Conservation (phyloP, 2,329 filamentous ascomycete genomes). For the Monosporascus sp. region DNA sequence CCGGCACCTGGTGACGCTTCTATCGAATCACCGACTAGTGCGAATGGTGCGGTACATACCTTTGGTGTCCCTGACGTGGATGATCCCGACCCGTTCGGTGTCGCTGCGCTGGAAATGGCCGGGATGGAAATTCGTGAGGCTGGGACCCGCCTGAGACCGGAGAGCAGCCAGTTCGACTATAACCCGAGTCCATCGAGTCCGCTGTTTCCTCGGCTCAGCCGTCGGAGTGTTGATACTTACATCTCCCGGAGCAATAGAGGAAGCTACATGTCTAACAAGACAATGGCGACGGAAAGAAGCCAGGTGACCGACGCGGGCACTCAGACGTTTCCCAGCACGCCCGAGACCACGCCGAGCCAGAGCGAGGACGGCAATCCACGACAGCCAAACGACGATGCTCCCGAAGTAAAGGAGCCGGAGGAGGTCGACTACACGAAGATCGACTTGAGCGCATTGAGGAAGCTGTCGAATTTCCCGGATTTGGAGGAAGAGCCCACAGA, state of each 20-base stretch:
- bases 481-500: constrained; percentile 24
- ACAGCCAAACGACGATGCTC: constrained; percentile 35
- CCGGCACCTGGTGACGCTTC: constrained; percentile 71
- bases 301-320: constrained; percentile 66
- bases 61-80: constrained; percentile 77
- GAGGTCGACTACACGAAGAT: constrained; percentile 58
- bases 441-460: constrained; percentile 44
- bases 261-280: constrained; percentile 69
- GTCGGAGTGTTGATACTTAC: constrained; percentile 65
- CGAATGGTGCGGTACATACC: constrained; percentile 33
- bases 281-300: constrained; percentile 52
- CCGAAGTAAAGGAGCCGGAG: constrained; percentile 34
- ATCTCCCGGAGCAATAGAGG: constrained; percentile 57
- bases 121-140: constrained; percentile 87
- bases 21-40: constrained; percentile 40
- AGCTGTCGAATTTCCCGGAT: constrained; percentile 36
- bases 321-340: constrained; percentile 52
- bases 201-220: constrained; percentile 49
- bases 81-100: constrained; percentile 88
- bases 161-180: constrained; percentile 78
- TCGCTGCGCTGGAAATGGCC: constrained; percentile 83
- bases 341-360: constrained; percentile 50
- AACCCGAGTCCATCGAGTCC: constrained; percentile 72
- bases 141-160: constrained; percentile 67
- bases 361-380: constrained; percentile 46